phyloP scores from a whole-genome alignment of 345 rosid genomes.

The Eucalyptus leucophloia region DNA sequence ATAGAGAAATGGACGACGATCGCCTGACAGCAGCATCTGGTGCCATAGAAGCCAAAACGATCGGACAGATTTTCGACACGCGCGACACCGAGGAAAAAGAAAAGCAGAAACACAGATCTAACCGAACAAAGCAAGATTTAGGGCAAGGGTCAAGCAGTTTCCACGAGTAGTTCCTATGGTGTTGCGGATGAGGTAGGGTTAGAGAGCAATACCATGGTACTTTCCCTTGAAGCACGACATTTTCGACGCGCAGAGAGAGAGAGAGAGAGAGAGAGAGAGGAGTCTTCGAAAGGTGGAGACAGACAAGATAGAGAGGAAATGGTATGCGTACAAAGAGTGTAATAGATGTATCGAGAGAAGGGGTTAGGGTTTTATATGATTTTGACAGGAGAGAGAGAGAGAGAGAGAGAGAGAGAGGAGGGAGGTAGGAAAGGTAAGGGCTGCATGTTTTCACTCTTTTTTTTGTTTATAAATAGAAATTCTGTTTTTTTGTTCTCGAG shows the following conservation, averaged over 20 bases:
- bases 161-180: not conserved
- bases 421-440: not conserved
- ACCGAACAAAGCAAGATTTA: not conserved
- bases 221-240: not conserved
- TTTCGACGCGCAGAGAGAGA: not conserved
- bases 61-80: not conserved
- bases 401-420: not conserved
- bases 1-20: not conserved
- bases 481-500: too few relatives aligned
- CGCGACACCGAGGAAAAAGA: not conserved
- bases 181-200: not conserved
- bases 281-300: not conserved
- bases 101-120: not conserved
- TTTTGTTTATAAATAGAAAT: too few relatives aligned
- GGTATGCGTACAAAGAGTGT: rapidly evolving
- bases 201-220: not conserved
- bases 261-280: not conserved
- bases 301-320: not conserved
- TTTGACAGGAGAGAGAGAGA: not conserved
- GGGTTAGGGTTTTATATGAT: not conserved
- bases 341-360: not conserved
- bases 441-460: too few relatives aligned
- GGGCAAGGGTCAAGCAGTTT: not conserved
- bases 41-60: not conserved
- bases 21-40: not conserved